A percentile compares a stretch with the other conserved stretches of the same genome.
Conservation (phyloP, 495 filamentous ascomycete genomes). For the Eremomyces bilateralis region DNA sequence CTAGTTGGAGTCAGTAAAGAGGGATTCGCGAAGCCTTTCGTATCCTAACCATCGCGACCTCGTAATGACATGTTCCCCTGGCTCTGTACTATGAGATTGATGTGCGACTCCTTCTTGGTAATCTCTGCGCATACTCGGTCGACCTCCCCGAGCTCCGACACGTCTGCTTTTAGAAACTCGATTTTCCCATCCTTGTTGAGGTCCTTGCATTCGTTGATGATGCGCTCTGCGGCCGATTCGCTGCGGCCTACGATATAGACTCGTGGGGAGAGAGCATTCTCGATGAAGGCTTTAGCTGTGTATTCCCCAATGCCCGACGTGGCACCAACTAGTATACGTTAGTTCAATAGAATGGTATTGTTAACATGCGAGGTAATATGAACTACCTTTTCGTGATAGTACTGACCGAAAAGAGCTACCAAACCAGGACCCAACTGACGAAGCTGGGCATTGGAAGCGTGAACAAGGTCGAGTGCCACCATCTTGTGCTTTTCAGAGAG, state of each 20-base stretch:
- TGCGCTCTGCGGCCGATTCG: conserved; percentile 12
- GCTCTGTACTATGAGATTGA: conserved; percentile 43
- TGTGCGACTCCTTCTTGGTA: conserved; percentile 25
- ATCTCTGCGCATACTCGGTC: conserved; percentile 38
- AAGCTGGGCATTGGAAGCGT: too few species aligned
- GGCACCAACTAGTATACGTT: conserved; percentile 19
- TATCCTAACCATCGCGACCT: conserved; percentile 9
- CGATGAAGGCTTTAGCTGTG: conserved; percentile 22
- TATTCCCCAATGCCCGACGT: conserved; percentile 23
- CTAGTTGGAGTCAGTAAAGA: background rate
- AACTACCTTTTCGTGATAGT: too few species aligned
- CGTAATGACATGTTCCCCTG: conserved; percentile 22
- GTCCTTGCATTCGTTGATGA: conserved; percentile 14
- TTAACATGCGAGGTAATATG: too few species aligned
- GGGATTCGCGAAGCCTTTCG: background rate
- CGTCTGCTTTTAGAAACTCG: conserved; percentile 34
- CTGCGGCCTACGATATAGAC: conserved; percentile 25
- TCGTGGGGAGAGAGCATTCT: conserved; percentile 14
- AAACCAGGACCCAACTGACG: conserved; percentile 25
- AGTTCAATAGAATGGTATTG: too few species aligned
- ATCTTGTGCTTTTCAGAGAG: too few species aligned
- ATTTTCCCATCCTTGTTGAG: conserved; percentile 28
- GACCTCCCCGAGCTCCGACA: conserved; percentile 34
- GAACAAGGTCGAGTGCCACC: too few species aligned
- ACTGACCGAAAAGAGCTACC: conserved; percentile 30